A percentile compares a stretch with the other conserved stretches of the same genome.
These are phyloP conservation scores for Diplodia seriata DNA, from an alignment of 2,329 filamentous ascomycete genomes.

Conservation along the genomic window DNA sequence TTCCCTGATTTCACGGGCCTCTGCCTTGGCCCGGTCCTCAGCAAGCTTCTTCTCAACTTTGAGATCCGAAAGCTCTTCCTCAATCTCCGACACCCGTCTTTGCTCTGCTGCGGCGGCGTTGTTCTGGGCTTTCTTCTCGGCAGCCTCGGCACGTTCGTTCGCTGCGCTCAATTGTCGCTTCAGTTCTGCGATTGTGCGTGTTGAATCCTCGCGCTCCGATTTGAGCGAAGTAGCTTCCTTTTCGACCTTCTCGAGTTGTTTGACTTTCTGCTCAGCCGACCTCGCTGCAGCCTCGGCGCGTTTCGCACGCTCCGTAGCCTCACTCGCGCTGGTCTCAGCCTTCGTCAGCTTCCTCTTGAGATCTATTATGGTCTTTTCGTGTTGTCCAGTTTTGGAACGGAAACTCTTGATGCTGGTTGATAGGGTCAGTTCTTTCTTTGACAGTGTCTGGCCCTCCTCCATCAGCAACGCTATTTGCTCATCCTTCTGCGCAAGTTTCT, in stretches of 20 bases:
- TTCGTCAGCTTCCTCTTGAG: conserved; percentile 67
- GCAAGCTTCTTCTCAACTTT: conserved; percentile 79
- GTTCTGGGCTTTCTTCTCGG: conserved; percentile 70
- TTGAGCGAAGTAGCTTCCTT: conserved; percentile 68
- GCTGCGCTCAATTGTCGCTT: conserved; percentile 73
- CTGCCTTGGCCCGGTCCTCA: conserved; percentile 71
- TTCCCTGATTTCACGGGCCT: conserved; percentile 75
- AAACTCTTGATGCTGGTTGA: conserved; percentile 84
- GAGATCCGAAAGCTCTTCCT: conserved; percentile 68
- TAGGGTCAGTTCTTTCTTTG: conserved; percentile 84
- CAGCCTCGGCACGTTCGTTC: conserved; percentile 69
- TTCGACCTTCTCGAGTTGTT: conserved; percentile 58
- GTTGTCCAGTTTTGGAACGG: conserved; percentile 59
- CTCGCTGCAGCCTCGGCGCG: conserved; percentile 66
- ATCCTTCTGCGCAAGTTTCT: conserved; percentile 86
- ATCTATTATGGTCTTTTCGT: conserved; percentile 58
- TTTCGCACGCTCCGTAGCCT: conserved; percentile 66
- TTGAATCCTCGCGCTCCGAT: conserved; percentile 68
- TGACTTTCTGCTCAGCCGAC: conserved; percentile 62
- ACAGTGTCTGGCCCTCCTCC: conserved; percentile 89
- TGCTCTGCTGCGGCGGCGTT: conserved; percentile 73
- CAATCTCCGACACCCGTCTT: conserved; percentile 60
- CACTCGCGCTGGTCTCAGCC: conserved; percentile 68
- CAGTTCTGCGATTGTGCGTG: conserved; percentile 70
- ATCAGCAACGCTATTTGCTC: conserved; percentile 87